Evolutionary conservation across 192 early-diverging fungal genomes (phyloP).

Genomic region (Geranomyces variabilis): DNA sequence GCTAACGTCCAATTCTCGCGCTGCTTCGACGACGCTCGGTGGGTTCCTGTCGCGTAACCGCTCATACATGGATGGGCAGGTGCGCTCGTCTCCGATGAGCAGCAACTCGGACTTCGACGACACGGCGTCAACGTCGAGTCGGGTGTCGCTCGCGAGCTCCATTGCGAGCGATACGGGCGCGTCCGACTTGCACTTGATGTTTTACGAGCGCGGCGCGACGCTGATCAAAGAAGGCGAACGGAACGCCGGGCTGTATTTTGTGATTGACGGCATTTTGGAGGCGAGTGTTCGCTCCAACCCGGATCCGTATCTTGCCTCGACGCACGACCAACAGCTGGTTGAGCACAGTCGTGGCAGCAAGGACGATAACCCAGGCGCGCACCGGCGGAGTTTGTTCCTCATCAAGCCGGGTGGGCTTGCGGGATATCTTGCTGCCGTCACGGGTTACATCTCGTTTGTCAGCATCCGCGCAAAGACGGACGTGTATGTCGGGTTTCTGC

Average conservation of each 20-base stretch:
- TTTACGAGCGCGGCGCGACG: constrained; percentile 70
- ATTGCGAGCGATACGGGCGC: constrained; percentile 18
- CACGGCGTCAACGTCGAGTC: constrained; percentile 24
- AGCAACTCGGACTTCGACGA: constrained; percentile 45
- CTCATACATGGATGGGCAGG: background rate
- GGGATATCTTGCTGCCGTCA: constrained; percentile 91
- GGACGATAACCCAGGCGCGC: constrained; percentile 11
- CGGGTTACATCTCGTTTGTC: constrained; percentile 85
- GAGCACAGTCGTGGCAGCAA: background rate
- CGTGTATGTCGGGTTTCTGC: constrained; percentile 84
- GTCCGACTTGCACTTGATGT: constrained; percentile 47
- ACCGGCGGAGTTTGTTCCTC: constrained; percentile 62
- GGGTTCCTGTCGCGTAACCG: constrained; percentile 23
- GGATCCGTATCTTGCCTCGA: constrained; percentile 3
- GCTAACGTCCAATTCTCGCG: constrained; percentile 12
- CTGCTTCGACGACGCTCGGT: constrained; percentile 1
- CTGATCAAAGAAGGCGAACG: constrained; percentile 86
- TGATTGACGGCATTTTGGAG: constrained; percentile 88
- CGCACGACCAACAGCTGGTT: background rate
- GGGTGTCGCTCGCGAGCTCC: constrained; percentile 24
- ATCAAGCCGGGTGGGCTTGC: constrained; percentile 86
- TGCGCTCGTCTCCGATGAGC: background rate
- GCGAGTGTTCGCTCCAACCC: constrained; percentile 54
- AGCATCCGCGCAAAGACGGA: constrained; percentile 79
- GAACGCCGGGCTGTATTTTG: constrained; percentile 83